These are phyloP conservation scores for Linaria vulgaris DNA, from an alignment of 257 asterid genomes.

Conservation along the genomic window DNA sequence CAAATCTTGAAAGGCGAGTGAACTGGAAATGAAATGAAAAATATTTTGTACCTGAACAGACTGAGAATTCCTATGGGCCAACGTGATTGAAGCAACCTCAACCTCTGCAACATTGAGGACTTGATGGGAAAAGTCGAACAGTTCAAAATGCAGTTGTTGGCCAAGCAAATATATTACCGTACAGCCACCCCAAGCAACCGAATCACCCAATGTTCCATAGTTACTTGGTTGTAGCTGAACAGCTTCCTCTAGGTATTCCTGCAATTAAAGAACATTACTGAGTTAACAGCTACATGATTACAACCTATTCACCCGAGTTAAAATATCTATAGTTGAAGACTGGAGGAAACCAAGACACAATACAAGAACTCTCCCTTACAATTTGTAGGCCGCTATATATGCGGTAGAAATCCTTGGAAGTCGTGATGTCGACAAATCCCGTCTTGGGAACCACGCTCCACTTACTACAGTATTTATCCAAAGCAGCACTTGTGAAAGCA, in stretches of 20 bases:
- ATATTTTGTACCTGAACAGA: constrained; percentile 46
- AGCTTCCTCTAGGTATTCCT: constrained; percentile 84
- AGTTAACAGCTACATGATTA: too few relatives aligned
- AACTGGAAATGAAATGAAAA: background rate
- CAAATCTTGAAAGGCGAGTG: constrained; percentile 5
- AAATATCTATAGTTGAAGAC: background rate
- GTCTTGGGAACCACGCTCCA: constrained; percentile 95
- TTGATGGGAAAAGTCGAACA: constrained; percentile 94
- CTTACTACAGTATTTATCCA: constrained; percentile 89
- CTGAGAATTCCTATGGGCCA: constrained; percentile 57
- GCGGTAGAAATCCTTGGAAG: constrained; percentile 94
- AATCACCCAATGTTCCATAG: constrained; percentile 82
- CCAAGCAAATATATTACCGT: constrained; percentile 92
- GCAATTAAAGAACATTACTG: constrained; percentile 20
- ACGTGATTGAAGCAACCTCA: constrained; percentile 56
- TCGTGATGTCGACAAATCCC: constrained; percentile 90
- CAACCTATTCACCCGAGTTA: background rate
- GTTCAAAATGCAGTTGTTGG: constrained; percentile 89
- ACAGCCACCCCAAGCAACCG: constrained; percentile 98
- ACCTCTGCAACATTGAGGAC: constrained; percentile 96
- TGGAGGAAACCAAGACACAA: constrained; percentile 8
- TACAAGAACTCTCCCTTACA: constrained; percentile 37
- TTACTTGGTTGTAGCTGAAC: constrained; percentile 60
- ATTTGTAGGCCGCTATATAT: constrained; percentile 92
- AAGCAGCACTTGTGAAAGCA: constrained; percentile 95